Conservation (phyloP, 2,329 filamentous ascomycete species). For the Piedraia hortae region DNA sequence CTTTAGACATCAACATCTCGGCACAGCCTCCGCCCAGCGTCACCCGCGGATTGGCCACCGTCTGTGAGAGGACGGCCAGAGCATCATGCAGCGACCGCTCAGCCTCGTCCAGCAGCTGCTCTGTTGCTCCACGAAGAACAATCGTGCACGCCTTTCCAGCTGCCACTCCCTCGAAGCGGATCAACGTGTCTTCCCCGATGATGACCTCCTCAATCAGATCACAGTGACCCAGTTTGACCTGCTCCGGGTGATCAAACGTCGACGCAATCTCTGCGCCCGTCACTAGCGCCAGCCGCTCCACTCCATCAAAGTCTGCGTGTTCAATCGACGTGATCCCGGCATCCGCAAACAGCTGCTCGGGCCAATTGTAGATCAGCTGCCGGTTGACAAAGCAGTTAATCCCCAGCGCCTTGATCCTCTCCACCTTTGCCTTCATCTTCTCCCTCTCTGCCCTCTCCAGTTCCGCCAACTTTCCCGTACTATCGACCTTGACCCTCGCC, state of each 20-base stretch:
- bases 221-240: slow-evolving; percentile 85
- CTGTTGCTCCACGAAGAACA: slow-evolving; percentile 81
- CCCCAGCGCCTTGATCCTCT: slow-evolving; percentile 92
- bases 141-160: slow-evolving; percentile 89
- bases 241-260: slow-evolving; percentile 92
- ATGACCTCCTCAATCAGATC: slow-evolving; percentile 94
- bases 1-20: slow-evolving; percentile 98
- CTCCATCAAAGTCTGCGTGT: slow-evolving; percentile 95
- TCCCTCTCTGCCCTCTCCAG: slow-evolving; percentile 94
- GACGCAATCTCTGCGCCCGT: slow-evolving; percentile 93
- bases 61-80: slow-evolving; percentile 84
- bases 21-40: slow-evolving; percentile 88
- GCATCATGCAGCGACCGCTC: slow-evolving; percentile 92
- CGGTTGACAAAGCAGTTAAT: slow-evolving; percentile 99
- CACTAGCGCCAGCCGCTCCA: slow-evolving; percentile 79
- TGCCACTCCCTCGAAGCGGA: slow-evolving; percentile 89
- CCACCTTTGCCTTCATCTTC: slow-evolving; percentile 98
- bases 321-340: slow-evolving; percentile 96
- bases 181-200: slow-evolving; percentile 89
- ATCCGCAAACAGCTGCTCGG: slow-evolving; percentile 92
- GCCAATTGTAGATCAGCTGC: slow-evolving; percentile 99
- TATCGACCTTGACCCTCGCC: slow-evolving; percentile 83
- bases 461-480: slow-evolving; percentile 90
- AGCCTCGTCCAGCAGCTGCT: slow-evolving; percentile 88
- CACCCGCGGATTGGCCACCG: slow-evolving; percentile 75